Evolutionary conservation across 306 rosid genomes (phyloP).

Genomic region (Castanea crenata): DNA sequence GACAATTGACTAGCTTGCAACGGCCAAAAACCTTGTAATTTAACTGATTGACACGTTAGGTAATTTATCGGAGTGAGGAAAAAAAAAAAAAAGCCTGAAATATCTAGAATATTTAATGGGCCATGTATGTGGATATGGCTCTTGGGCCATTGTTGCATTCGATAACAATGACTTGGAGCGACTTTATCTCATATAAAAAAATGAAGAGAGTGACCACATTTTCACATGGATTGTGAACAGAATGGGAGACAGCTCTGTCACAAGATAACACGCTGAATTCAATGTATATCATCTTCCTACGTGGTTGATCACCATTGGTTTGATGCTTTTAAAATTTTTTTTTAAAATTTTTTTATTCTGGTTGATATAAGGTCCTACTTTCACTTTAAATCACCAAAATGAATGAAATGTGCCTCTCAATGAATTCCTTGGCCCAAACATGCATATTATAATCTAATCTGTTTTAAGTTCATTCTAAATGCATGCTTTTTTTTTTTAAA

Average conservation of each 20-base stretch:
- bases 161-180: background rate
- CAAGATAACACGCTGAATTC: background rate
- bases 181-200: background rate
- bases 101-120: background rate
- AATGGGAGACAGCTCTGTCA: constrained; percentile 21
- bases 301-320: too few relatives aligned
- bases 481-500: too few relatives aligned
- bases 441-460: background rate
- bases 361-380: background rate
- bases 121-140: constrained; percentile 19
- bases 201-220: background rate
- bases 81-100: background rate
- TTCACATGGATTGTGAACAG: constrained; percentile 9
- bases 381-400: background rate
- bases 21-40: accelerated
- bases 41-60: too few relatives aligned
- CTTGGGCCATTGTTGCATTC: constrained; percentile 14
- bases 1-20: too few relatives aligned
- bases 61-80: background rate
- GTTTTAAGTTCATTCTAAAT: too few relatives aligned
- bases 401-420: background rate
- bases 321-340: too few relatives aligned
- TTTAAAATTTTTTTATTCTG: too few relatives aligned
- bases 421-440: background rate
- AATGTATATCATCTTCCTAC: background rate